Conservation (phyloP, 1,284 basidiomycete species). For the Ceratorhiza oryzae-sativae region DNA sequence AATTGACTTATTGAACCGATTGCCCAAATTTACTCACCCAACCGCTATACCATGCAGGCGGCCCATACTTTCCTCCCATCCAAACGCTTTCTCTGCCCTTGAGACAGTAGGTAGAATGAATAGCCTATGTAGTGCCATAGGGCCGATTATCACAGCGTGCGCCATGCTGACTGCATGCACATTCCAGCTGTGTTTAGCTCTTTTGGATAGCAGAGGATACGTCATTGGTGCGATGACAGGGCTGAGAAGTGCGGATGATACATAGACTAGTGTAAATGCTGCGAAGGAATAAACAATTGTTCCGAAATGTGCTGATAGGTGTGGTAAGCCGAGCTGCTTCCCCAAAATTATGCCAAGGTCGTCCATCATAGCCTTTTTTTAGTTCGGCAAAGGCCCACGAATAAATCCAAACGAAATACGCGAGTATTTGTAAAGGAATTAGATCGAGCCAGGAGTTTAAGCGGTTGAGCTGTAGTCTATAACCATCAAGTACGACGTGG, state of each 20-base stretch:
- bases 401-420: not conserved
- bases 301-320: slow-evolving; percentile 34
- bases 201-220: slow-evolving; percentile 35
- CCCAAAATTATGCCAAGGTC: slow-evolving; percentile 25
- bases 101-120: slow-evolving; percentile 5
- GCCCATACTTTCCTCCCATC: slow-evolving; percentile 40
- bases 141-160: slow-evolving; percentile 39
- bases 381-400: not conserved
- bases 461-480: not conserved
- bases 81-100: slow-evolving; percentile 40
- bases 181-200: slow-evolving; percentile 38
- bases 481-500: not conserved
- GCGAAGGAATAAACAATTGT: slow-evolving; percentile 35
- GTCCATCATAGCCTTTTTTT: slow-evolving; percentile 19
- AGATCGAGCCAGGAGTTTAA: too few species aligned
- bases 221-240: slow-evolving; percentile 36
- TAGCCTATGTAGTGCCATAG: slow-evolving; percentile 38
- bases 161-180: slow-evolving; percentile 41
- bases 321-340: slow-evolving; percentile 29
- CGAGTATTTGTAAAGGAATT: not conserved
- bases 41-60: slow-evolving; percentile 39
- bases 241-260: slow-evolving; percentile 35
- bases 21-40: slow-evolving; percentile 36
- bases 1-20: not conserved
- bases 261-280: slow-evolving; percentile 24